Conservation (phyloP, 2,329 filamentous ascomycete genomes). For the Pseudocercospora vitis region DNA sequence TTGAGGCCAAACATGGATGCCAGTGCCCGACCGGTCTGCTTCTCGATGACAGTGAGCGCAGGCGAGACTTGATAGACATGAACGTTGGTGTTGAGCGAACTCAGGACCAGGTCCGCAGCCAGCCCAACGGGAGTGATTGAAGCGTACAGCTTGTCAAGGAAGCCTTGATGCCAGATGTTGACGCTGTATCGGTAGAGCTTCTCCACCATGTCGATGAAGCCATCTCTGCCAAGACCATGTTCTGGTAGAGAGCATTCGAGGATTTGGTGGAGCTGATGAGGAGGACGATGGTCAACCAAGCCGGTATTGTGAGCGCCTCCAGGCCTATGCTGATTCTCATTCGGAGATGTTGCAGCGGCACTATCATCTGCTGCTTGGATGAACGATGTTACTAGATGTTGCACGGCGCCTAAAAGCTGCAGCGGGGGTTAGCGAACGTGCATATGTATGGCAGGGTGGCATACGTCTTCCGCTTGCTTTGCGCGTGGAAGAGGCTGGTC, state of each 20-base stretch:
- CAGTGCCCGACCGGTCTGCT: slow-evolving; percentile 70
- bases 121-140: slow-evolving; percentile 85
- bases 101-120: slow-evolving; percentile 78
- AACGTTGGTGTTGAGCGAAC: slow-evolving; percentile 87
- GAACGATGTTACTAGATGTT: slow-evolving; percentile 68
- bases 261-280: slow-evolving; percentile 45
- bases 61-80: slow-evolving; percentile 95
- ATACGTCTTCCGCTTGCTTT: slow-evolving; percentile 41
- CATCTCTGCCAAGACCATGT: slow-evolving; percentile 43
- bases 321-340: slow-evolving; percentile 64
- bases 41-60: slow-evolving; percentile 82
- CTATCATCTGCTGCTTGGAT: slow-evolving; percentile 68
- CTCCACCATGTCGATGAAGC: slow-evolving; percentile 54
- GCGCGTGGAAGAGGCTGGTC: slow-evolving; percentile 31
- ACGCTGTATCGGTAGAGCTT: slow-evolving; percentile 80
- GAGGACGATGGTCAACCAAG: slow-evolving; percentile 48
- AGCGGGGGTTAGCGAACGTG: slow-evolving; percentile 11
- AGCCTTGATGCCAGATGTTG: slow-evolving; percentile 98
- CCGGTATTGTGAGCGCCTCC: slow-evolving; percentile 52
- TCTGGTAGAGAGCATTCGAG: slow-evolving; percentile 42
- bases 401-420: slow-evolving; percentile 68
- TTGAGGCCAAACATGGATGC: slow-evolving; percentile 75
- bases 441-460: background rate
- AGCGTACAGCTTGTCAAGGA: slow-evolving; percentile 93
- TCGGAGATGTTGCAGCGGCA: slow-evolving; percentile 54